Percentiles rank a stretch among this genome's conserved stretches.
phyloP scores from a whole-genome alignment of 768 basidiomycete species.

The Solioccasus polychromus region DNA sequence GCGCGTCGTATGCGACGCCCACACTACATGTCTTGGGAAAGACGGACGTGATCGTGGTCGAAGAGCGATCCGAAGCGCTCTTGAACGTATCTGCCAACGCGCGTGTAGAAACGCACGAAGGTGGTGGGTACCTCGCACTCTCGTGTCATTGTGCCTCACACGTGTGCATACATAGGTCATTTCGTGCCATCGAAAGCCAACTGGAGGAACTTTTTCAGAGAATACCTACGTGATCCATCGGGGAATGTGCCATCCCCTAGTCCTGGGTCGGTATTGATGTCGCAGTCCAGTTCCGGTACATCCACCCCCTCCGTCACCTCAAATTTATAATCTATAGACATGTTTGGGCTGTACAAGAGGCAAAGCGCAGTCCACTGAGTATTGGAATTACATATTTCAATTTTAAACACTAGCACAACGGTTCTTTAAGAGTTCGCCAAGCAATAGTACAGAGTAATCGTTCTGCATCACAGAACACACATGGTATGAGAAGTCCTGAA shows the following conservation, averaged over 20 bases:
- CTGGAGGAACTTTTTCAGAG: conserved; percentile 74
- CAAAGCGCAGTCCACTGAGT: too few species aligned
- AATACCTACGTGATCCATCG: conserved; percentile 57
- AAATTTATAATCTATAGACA: too few species aligned
- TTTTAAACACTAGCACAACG: too few species aligned
- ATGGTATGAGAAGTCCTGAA: too few species aligned
- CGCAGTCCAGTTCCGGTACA: conserved; percentile 45
- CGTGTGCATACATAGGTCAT: conserved; percentile 51
- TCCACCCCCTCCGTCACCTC: too few species aligned
- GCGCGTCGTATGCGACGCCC: conserved; percentile 57
- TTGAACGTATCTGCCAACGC: conserved; percentile 51
- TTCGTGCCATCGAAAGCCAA: conserved; percentile 75
- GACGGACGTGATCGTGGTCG: conserved; percentile 70
- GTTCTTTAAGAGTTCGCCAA: too few species aligned
- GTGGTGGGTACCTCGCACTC: conserved; percentile 51
- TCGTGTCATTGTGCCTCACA: conserved; percentile 1
- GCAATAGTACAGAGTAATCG: too few species aligned
- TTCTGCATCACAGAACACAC: too few species aligned
- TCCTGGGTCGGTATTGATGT: conserved; percentile 26
- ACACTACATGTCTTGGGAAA: conserved; percentile 78
- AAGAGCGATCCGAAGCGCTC: conserved; percentile 62
- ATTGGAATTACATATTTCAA: too few species aligned
- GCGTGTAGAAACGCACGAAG: conserved; percentile 74
- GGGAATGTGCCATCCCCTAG: conserved; percentile 46
- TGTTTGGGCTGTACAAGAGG: too few species aligned